Evolutionary conservation across 1,139 yeast species (phyloP).

Genomic region (Petasospora fabianii): DNA sequence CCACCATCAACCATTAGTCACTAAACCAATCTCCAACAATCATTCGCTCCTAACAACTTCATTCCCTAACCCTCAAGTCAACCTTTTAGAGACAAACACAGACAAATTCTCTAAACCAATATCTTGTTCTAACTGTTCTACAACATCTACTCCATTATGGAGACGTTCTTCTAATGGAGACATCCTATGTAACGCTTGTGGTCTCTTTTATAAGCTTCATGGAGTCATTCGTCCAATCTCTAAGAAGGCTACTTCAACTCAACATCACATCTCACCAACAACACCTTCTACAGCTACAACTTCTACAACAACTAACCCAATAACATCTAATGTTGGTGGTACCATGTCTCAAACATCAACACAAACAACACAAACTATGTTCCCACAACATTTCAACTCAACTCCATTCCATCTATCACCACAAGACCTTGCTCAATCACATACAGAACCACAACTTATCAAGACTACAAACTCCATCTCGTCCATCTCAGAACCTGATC

Average conservation of each 20-base stretch:
- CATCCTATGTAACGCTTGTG: conserved; percentile 92
- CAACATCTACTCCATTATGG: conserved; percentile 92
- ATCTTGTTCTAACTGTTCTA: conserved; percentile 78
- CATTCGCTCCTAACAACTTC: conserved; percentile 1
- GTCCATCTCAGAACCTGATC: conserved; percentile 15
- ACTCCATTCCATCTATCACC: conserved; percentile 7
- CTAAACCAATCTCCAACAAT: conserved; percentile 8
- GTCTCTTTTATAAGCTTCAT: conserved; percentile 80
- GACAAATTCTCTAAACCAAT: conserved; percentile 7
- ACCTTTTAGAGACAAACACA: conserved; percentile 9
- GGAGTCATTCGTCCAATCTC: conserved; percentile 78
- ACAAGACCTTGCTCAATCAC: conserved; percentile 1
- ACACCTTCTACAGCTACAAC: conserved; percentile 32
- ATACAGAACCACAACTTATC: conserved; percentile 6
- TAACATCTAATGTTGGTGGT: neutral
- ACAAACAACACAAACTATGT: conserved; percentile 8
- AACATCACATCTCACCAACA: conserved; percentile 51
- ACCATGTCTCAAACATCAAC: no score
- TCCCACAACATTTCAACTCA: conserved; percentile 6
- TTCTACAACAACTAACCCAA: neutral
- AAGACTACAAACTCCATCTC: conserved; percentile 12
- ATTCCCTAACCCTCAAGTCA: conserved; percentile 15
- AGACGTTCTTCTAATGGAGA: conserved; percentile 88
- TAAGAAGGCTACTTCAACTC: conserved; percentile 9
- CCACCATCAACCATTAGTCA: conserved; percentile 13